These are phyloP conservation scores for Fusarium musae DNA, from an alignment of 2,329 filamentous ascomycete genomes.

Conservation along the genomic window DNA sequence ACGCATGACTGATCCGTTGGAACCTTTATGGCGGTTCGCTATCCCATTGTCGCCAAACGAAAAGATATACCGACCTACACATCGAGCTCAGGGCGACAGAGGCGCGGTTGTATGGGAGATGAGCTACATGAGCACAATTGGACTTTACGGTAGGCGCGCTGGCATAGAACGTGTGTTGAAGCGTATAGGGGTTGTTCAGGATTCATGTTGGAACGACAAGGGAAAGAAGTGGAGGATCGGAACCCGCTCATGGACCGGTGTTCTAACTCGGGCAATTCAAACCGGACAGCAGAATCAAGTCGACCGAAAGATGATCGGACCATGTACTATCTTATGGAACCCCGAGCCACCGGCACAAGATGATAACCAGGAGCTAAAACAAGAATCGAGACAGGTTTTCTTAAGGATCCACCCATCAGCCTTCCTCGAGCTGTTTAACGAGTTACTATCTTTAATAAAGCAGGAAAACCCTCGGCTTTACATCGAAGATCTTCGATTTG, in stretches of 20 bases:
- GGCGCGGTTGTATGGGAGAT: slow-evolving; percentile 91
- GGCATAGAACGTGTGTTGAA: slow-evolving; percentile 75
- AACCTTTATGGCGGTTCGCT: slow-evolving; percentile 90
- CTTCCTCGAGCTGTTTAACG: slow-evolving; percentile 75
- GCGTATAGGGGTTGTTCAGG: slow-evolving; percentile 70
- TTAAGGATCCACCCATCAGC: slow-evolving; percentile 86
- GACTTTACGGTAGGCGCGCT: slow-evolving; percentile 73
- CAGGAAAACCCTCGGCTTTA: slow-evolving; percentile 70
- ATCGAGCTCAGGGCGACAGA: slow-evolving; percentile 78
- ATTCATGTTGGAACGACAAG: slow-evolving; percentile 70
- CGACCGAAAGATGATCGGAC: slow-evolving; percentile 71
- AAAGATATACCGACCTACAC: slow-evolving; percentile 89
- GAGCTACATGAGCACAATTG: slow-evolving; percentile 92
- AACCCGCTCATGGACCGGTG: slow-evolving; percentile 60
- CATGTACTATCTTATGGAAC: slow-evolving; percentile 81
- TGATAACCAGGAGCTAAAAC: slow-evolving; percentile 40
- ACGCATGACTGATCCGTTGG: slow-evolving; percentile 82
- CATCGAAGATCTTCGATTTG: slow-evolving; percentile 76
- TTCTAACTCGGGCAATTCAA: slow-evolving; percentile 65
- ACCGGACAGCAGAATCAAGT: slow-evolving; percentile 43
- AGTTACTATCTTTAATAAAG: slow-evolving; percentile 67
- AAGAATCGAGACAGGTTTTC: slow-evolving; percentile 62
- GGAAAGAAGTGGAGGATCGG: slow-evolving; percentile 77
- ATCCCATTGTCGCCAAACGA: slow-evolving; percentile 86
- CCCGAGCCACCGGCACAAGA: slow-evolving; percentile 50